Conservation (phyloP, 2,329 filamentous ascomycete genomes). For the Coleophoma cylindrospora region DNA sequence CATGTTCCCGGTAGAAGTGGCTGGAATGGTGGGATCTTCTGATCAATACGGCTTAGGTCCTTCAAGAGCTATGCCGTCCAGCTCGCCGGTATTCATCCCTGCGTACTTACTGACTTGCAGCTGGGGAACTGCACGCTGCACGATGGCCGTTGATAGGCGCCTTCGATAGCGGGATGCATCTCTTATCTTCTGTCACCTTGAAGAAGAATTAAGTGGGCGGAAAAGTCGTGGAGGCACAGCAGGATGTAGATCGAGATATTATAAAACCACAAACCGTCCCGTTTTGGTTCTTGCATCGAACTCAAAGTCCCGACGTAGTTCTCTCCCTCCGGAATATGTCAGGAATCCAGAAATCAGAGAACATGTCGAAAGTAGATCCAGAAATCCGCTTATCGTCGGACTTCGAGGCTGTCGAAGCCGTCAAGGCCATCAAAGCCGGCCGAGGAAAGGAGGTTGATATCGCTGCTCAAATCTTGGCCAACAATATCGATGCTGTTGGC, state of each 20-base stretch:
- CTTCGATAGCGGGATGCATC: not conserved
- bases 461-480: slow-evolving; percentile 20
- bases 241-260: not conserved
- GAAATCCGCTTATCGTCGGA: not conserved
- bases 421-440: slow-evolving; percentile 21
- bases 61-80: no score
- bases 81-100: no score
- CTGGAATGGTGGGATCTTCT: no score
- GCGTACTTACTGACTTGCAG: no score
- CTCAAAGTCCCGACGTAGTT: no score
- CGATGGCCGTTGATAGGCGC: not conserved
- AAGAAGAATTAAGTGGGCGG: not conserved
- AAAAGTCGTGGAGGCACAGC: not conserved
- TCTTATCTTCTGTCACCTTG: not conserved
- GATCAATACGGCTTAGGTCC: no score
- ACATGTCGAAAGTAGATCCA: not conserved
- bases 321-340: not conserved
- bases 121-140: not conserved
- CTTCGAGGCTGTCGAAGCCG: slow-evolving; percentile 8
- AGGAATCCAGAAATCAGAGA: not conserved
- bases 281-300: no score
- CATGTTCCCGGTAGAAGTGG: no score
- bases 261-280: not conserved
- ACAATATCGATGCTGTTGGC: slow-evolving; percentile 14
- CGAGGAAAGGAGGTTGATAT: slow-evolving; percentile 20